Conservation (phyloP, 2,329 filamentous ascomycete species). For the Colletotrichum lentis region DNA sequence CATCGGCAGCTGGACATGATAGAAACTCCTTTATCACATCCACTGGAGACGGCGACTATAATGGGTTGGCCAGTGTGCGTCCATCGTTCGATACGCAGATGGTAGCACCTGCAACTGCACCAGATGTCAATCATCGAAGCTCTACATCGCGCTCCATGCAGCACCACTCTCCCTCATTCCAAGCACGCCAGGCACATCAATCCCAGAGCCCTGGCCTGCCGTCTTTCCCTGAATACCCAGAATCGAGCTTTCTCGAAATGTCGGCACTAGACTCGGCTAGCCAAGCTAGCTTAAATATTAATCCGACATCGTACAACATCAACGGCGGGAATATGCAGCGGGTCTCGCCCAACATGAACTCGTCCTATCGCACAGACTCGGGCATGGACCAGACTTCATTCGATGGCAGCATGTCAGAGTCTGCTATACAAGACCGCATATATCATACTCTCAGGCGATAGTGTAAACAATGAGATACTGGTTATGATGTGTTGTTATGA, state of each 20-base stretch:
- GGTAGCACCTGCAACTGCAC: background rate
- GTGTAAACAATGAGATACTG: constrained; percentile 12
- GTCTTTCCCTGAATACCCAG: constrained; percentile 28
- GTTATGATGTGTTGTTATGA: too few relatives aligned
- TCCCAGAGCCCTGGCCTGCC: constrained; percentile 4
- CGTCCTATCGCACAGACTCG: constrained; percentile 14
- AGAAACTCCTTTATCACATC: constrained; percentile 3
- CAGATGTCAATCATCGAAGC: constrained; percentile 3
- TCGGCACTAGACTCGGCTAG: constrained; percentile 18
- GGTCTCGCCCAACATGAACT: constrained; percentile 7
- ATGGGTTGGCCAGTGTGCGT: constrained; percentile 5
- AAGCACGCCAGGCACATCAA: constrained; percentile 10
- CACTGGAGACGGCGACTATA: constrained; percentile 4
- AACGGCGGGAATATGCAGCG: constrained; percentile 19
- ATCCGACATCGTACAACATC: constrained; percentile 19
- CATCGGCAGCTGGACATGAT: constrained; percentile 6
- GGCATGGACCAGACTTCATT: constrained; percentile 15
- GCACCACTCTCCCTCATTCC: constrained; percentile 18
- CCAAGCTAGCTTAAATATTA: constrained; percentile 17
- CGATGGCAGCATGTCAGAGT: constrained; percentile 14
- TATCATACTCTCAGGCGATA: constrained; percentile 25
- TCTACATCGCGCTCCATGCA: constrained; percentile 1
- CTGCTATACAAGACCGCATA: constrained; percentile 23
- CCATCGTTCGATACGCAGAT: constrained; percentile 17
- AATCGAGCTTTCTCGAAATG: constrained; percentile 30